phyloP scores from a whole-genome alignment of 2,329 filamentous ascomycete genomes.

The Diaporthe sp. region DNA sequence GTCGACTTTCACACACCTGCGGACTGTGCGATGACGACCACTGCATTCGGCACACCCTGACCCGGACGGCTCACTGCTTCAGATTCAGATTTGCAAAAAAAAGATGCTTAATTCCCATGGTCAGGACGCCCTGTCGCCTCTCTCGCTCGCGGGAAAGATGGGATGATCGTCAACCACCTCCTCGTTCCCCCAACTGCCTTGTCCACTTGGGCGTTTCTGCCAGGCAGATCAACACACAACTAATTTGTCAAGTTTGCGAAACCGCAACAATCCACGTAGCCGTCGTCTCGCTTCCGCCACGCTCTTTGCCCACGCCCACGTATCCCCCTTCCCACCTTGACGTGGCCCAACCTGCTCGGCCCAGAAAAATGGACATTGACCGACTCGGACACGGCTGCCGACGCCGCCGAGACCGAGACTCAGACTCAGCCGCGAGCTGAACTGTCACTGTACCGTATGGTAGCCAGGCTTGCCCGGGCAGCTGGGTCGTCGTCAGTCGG shows the following conservation, averaged over 20 bases:
- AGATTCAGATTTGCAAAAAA: slow-evolving; percentile 28
- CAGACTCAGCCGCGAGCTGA: slow-evolving; percentile 2
- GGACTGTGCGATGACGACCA: slow-evolving; percentile 30
- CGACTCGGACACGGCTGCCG: slow-evolving; percentile 15
- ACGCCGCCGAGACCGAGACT: background rate
- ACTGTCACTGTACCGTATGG: background rate
- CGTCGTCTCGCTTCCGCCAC: slow-evolving; percentile 18
- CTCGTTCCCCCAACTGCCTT: background rate
- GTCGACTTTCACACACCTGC: background rate
- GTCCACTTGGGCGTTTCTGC: background rate
- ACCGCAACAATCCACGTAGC: slow-evolving; percentile 14
- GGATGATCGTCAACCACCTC: slow-evolving; percentile 17
- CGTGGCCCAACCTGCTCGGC: slow-evolving; percentile 19
- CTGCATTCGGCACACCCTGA: slow-evolving; percentile 22
- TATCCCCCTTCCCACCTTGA: slow-evolving; percentile 19
- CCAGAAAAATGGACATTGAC: slow-evolving; percentile 19
- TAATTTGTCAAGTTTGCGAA: slow-evolving; percentile 16
- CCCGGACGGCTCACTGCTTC: slow-evolving; percentile 16
- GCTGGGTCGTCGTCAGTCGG: background rate
- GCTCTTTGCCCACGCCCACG: background rate
- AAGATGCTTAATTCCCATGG: slow-evolving; percentile 30
- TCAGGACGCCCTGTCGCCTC: slow-evolving; percentile 20
- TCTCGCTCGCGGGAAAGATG: background rate
- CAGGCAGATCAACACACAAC: background rate
- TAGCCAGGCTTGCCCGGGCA: background rate